A percentile compares a stretch with the other conserved stretches of the same genome.
Evolutionary conservation across 257 asterid genomes (phyloP).

Genomic region (Nicotiana tabacum): DNA sequence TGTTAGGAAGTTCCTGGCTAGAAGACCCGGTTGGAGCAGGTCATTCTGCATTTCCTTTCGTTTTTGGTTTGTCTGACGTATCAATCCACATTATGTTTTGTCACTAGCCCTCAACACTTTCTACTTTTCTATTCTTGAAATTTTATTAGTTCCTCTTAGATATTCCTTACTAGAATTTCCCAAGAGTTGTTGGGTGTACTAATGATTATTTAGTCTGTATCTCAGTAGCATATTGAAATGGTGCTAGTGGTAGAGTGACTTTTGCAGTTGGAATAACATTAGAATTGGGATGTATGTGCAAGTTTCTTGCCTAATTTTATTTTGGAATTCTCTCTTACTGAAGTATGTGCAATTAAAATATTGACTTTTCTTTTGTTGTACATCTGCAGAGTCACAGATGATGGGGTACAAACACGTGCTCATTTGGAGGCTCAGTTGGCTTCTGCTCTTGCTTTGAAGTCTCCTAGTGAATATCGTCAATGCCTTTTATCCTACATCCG

Average conservation of each 20-base stretch:
- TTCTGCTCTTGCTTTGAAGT: conserved; percentile 82
- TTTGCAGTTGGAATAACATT: not conserved
- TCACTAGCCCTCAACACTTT: not conserved
- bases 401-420: conserved; percentile 91
- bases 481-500: conserved; percentile 82
- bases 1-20: conserved; percentile 78
- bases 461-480: conserved; percentile 88
- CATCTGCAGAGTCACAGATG: conserved; percentile 77
- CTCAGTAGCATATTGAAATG: not conserved
- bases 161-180: not conserved
- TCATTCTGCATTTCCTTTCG: conserved; percentile 16
- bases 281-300: not conserved
- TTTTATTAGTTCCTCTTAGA: not conserved
- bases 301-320: conserved; percentile 1
- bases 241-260: not conserved
- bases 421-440: conserved; percentile 95
- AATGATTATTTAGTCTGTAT: not conserved
- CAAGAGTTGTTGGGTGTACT: not conserved
- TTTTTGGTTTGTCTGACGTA: not conserved
- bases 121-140: not conserved
- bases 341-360: not conserved
- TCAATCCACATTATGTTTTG: not conserved
- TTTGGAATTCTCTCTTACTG: not conserved
- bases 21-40: conserved; percentile 99
- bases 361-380: conserved; percentile 5